These are phyloP conservation scores for Saksenaea oblongispora DNA, from an alignment of 371 early-diverging fungal species.

Conservation along the genomic window DNA sequence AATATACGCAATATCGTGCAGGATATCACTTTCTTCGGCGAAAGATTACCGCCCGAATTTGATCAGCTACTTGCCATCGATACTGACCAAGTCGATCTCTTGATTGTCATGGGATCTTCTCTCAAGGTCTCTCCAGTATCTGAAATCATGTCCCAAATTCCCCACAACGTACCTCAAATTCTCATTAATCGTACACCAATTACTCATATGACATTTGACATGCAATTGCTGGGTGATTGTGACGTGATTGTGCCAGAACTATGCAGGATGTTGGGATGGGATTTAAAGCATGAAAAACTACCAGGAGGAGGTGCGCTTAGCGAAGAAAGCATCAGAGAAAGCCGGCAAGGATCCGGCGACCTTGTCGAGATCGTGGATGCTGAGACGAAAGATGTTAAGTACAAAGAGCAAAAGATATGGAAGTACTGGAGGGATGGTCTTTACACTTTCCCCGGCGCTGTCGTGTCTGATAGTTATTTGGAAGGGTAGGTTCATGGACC, in stretches of 20 bases:
- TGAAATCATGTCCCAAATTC: slow-evolving; percentile 83
- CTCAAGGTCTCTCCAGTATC: slow-evolving; percentile 95
- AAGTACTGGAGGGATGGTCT: slow-evolving; percentile 37
- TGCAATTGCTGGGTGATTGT: slow-evolving; percentile 86
- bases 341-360: slow-evolving; percentile 19
- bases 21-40: slow-evolving; percentile 96
- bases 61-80: slow-evolving; percentile 73
- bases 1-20: background rate
- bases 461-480: slow-evolving; percentile 31
- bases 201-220: slow-evolving; percentile 83
- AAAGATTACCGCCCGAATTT: slow-evolving; percentile 81
- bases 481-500: slow-evolving; percentile 1
- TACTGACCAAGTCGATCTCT: slow-evolving; percentile 74
- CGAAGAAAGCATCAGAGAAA: slow-evolving; percentile 28
- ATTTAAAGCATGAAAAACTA: slow-evolving; percentile 53
- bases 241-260: slow-evolving; percentile 85
- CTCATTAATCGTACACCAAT: slow-evolving; percentile 91
- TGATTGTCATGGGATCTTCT: slow-evolving; percentile 95
- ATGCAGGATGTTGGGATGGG: slow-evolving; percentile 77
- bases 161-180: slow-evolving; percentile 84
- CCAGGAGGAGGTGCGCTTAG: slow-evolving; percentile 54
- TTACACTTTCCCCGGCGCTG: slow-evolving; percentile 51
- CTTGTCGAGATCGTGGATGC: slow-evolving; percentile 9
- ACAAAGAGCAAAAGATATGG: slow-evolving; percentile 24
- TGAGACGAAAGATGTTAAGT: slow-evolving; percentile 10